Evolutionary conservation across 371 early-diverging fungal genomes (phyloP), one percentile per base, ranked within the genome.

Genomic region (Actinomortierella wolfii): DNA sequence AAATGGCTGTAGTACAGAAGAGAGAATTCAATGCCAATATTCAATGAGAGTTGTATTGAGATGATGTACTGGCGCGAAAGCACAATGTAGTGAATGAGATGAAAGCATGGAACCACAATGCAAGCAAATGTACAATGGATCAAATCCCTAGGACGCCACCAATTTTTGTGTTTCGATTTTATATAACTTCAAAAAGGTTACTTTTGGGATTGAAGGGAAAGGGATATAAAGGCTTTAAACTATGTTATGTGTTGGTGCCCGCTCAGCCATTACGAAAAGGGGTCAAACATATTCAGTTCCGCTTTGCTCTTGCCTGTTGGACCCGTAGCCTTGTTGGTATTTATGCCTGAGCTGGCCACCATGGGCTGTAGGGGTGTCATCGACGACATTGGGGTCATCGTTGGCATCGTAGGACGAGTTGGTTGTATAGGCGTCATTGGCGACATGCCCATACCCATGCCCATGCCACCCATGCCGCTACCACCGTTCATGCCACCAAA

Each of bases 251-350:
- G n/a, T n/a, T n/a, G n/a, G n/a, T n/a, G n/a, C n/a, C n/a, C n/a
- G n/a, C 26, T 15, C 8, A 26, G 23, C n/a, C n/a, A 34, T 69
- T 56, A 73, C 43, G 74, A 73, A 23, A 73, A 73, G 6, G 74
- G 74, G 45, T 73, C 74, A 67, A 73, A 73, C 74, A 73, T 73
- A 54, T 63, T 63, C 42, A 73, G 47, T 17, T 73, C 74, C 34
- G 67, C 56, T 39, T 73, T 73, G 57, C 40, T 51, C 47, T 8
- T 56, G 43, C 17, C 18, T 23, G 49, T 48, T 57, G 34, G 48
- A 49, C 49, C 63, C 62, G 34, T 50, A 11, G 7, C 20, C 34
- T 56, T 57, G 29, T 28, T 58, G 25, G 52, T 54, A 47, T 3
- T 40, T 50, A 43, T 45, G 2, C 59, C 49, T 15, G 57, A 39